Percentiles rank a stretch among this genome's conserved stretches.
Conservation (phyloP, 2,329 filamentous ascomycete species). For the Fusarium subglutinans region DNA sequence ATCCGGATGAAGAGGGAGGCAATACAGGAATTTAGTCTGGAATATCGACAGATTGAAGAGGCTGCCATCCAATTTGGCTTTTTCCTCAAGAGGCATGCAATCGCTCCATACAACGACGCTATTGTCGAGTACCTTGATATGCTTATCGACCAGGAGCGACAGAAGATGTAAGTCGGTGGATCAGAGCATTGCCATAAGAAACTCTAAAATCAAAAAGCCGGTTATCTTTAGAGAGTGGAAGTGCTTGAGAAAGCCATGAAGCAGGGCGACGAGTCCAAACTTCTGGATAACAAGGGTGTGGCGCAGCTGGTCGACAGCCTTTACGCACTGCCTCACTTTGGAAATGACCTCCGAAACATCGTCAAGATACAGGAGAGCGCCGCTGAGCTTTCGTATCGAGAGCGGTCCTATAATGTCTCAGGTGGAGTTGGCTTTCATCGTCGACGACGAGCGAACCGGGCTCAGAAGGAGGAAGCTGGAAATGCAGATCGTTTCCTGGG, state of each 20-base stretch:
- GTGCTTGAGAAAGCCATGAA: conserved; percentile 12
- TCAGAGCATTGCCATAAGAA: not conserved
- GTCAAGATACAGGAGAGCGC: not conserved
- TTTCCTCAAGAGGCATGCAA: conserved; percentile 6
- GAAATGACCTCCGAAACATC: not conserved
- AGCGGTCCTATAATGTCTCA: not conserved
- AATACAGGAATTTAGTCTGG: conserved; percentile 3
- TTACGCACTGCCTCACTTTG: not conserved
- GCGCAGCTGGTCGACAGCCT: not conserved
- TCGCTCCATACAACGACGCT: conserved; percentile 11
- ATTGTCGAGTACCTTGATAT: conserved; percentile 10
- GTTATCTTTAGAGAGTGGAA: conserved; percentile 1
- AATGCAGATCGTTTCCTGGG: not conserved
- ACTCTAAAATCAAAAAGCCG: conserved; percentile 1
- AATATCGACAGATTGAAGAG: conserved; percentile 6
- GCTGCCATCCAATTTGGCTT: conserved; percentile 16
- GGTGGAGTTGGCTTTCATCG: not conserved
- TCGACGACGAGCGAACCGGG: not conserved
- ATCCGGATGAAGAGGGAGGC: conserved; percentile 1
- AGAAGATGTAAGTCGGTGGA: conserved; percentile 3
- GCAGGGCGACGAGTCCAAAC: not conserved
- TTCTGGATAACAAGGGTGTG: not conserved
- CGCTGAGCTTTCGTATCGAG: not conserved
- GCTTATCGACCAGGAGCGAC: conserved; percentile 2
- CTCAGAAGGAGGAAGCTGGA: not conserved